Base-by-base conservation (phyloP, 768 basidiomycete species). In the Suillus alpinus region DNA sequence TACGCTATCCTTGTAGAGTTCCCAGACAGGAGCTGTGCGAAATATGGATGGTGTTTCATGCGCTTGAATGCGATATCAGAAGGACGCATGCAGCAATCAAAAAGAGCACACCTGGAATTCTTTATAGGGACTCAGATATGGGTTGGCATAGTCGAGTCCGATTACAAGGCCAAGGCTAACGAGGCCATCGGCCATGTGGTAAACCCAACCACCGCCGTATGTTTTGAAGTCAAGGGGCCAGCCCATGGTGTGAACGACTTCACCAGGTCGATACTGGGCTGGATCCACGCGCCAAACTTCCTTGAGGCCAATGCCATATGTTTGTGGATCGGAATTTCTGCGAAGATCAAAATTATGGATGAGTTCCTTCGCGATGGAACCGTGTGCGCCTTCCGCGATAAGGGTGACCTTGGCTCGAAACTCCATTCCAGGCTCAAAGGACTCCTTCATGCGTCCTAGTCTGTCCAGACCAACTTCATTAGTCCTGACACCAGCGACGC, bases 21-120 rank as follows among this genome's bases (percentile, higher is more conserved):
- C 12, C 87, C 87, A 26, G 87, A 84, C 6, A 98, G 83, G 8
- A 98, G 84, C n/a, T 83, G 76, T 23, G 86, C 78, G 75, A 95
- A 93, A 74, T 93, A 91, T 0, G 96, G 94, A 69, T 99, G 97
- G 70, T 97, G 96, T 77, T 99, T 99, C 88, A 98, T 90, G 50
- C 91, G 81, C 86, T 89, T 65, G 71, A 34, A 44, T 46, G 29
- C 62, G 39, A 72, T 34, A 58, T 65, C 55, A 53, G 23, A 43
- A 29, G 37, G 20, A 23, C 14, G 32, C 31, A 14, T 53, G 56
- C 32, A 14, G 46, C 52, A 23, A 59, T 53, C 2, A 40, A 13
- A 20, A 59, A 34, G 18, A 8, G 70, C 84, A 62, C 66, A 89
- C 94, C 84, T 98, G 95, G 8, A 99, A 83, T 73, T 98, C 96